Evolutionary conservation across 345 rosid species (phyloP).

Genomic region (Citrus australasica): DNA sequence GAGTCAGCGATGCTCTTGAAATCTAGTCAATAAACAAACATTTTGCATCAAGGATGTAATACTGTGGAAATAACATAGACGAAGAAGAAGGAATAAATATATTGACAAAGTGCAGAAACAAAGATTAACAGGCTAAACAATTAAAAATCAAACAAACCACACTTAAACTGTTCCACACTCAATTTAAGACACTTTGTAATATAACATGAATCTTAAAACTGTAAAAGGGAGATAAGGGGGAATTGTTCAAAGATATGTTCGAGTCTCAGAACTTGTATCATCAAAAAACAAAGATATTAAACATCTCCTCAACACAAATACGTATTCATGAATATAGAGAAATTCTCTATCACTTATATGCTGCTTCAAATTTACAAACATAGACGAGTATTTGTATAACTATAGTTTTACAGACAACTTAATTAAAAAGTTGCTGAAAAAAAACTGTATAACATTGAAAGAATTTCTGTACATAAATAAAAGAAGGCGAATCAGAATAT

Average conservation of each 20-base stretch:
- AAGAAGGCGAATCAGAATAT: neutral
- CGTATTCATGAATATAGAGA: neutral
- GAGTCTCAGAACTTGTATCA: neutral
- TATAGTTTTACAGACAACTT: neutral
- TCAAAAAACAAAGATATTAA: neutral
- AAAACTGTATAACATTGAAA: neutral
- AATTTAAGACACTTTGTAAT: neutral
- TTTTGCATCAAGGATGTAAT: slow-evolving; percentile 8
- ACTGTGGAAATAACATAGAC: neutral
- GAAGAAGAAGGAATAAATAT: neutral
- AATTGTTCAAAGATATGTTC: neutral
- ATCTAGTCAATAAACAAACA: slow-evolving; percentile 44
- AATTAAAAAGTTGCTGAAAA: neutral
- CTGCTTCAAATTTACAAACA: neutral
- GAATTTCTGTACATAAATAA: no score
- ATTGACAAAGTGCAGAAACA: slow-evolving; percentile 11
- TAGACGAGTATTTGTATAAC: neutral
- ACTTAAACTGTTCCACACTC: neutral
- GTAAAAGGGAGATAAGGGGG: neutral
- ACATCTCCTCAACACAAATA: neutral
- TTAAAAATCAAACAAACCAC: neutral
- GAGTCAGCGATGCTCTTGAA: slow-evolving; percentile 72
- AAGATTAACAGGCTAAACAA: neutral
- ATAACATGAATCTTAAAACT: neutral
- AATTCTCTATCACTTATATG: neutral